phyloP scores from a whole-genome alignment of 1,139 yeast species.

The Scheffersomyces parashehatae region DNA sequence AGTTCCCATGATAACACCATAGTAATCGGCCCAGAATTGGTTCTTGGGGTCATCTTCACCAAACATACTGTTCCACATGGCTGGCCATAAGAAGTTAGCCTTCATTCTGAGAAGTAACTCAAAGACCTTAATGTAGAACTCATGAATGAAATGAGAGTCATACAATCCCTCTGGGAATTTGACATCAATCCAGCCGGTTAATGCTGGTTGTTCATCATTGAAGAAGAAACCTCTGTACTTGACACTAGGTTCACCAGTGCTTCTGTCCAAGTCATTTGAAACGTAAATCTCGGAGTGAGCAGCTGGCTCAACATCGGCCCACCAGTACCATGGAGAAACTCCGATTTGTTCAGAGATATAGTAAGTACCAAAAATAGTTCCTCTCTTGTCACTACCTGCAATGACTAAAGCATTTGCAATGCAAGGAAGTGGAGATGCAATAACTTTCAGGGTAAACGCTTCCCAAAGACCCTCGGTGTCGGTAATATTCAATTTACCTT shows the following conservation, averaged over 20 bases:
- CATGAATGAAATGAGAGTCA: conserved; percentile 13
- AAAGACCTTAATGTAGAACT: conserved; percentile 14
- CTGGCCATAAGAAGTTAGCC: conserved; percentile 18
- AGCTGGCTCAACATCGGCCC: conserved; percentile 3
- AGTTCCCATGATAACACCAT: conserved; percentile 19
- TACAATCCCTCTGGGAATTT: conserved; percentile 12
- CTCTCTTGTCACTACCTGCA: conserved; percentile 1
- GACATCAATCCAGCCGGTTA: conserved; percentile 14
- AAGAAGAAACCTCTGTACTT: conserved; percentile 16
- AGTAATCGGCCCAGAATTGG: conserved; percentile 20
- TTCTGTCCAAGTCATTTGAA: conserved; percentile 5
- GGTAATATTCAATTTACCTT: conserved; percentile 8
- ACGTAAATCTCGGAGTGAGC: conserved; percentile 8
- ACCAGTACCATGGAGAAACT: conserved; percentile 18
- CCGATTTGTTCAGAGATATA: background rate
- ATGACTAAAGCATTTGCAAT: background rate
- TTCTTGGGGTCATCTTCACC: conserved; percentile 15
- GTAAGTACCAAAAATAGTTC: background rate
- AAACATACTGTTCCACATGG: conserved; percentile 19
- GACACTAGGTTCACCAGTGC: conserved; percentile 16
- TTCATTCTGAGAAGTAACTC: conserved; percentile 15
- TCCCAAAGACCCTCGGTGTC: conserved; percentile 17
- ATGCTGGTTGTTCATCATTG: conserved; percentile 18
- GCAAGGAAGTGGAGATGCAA: background rate
- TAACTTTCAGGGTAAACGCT: conserved; percentile 8